phyloP scores from a whole-genome alignment of 1,284 basidiomycete species.

The Chalciporus sp. region DNA sequence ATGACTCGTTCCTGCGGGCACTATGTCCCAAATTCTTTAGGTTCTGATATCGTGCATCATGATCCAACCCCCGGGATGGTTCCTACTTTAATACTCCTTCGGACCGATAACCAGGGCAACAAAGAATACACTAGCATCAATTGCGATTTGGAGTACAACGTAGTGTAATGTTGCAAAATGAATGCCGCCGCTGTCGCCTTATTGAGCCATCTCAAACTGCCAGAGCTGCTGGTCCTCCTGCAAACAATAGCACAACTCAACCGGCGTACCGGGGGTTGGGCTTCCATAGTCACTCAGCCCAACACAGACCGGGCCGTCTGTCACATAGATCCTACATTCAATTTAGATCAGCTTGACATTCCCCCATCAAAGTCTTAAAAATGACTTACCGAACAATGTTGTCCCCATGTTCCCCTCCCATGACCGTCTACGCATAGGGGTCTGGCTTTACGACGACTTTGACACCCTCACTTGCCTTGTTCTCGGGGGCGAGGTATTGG shows the following conservation, averaged over 20 bases:
- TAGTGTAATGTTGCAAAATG: neutral
- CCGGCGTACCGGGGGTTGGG: slow-evolving; percentile 31
- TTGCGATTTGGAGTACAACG: neutral
- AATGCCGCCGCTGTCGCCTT: neutral
- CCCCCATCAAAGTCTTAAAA: no score
- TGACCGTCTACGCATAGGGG: slow-evolving; percentile 46
- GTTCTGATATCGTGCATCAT: no score
- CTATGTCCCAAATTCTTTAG: no score
- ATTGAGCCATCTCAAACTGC: slow-evolving; percentile 21
- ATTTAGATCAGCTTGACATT: no score
- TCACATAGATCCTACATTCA: slow-evolving; percentile 32
- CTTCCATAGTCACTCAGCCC: slow-evolving; percentile 40
- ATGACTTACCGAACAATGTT: slow-evolving; percentile 20
- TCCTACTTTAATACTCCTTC: no score
- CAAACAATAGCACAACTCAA: slow-evolving; percentile 37
- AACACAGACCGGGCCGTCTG: slow-evolving; percentile 18
- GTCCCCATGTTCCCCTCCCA: slow-evolving; percentile 25
- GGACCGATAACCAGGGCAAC: no score
- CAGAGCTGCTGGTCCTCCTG: slow-evolving; percentile 37
- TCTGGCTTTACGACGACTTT: slow-evolving; percentile 37
- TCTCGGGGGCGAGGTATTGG: slow-evolving; percentile 43
- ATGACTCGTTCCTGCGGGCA: no score
- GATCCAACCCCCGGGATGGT: no score
- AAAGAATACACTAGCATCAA: neutral
- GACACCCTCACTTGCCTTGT: slow-evolving; percentile 21